These are phyloP conservation scores for Decorospora gaudefroyi DNA, from an alignment of 2,329 filamentous ascomycete species.

Conservation along the genomic window DNA sequence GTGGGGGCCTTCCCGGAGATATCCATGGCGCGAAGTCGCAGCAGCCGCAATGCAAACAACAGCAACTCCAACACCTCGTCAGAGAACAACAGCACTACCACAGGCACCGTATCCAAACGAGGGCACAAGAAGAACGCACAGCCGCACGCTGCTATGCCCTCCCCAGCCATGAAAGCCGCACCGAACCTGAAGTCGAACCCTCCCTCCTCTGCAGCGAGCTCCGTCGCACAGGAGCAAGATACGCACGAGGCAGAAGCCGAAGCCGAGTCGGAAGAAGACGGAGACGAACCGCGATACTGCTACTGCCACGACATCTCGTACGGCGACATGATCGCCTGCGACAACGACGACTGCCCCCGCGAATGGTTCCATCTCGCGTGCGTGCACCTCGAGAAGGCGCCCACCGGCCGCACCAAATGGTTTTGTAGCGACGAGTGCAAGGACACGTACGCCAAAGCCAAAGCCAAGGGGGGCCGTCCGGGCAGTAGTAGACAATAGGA, in stretches of 20 bases:
- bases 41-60: slow-evolving; percentile 49
- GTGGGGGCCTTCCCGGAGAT: slow-evolving; percentile 50
- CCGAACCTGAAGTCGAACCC: slow-evolving; percentile 36
- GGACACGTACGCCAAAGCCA: slow-evolving; percentile 36
- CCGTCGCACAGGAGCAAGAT: slow-evolving; percentile 41
- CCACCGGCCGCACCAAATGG: slow-evolving; percentile 51
- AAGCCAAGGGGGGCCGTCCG: slow-evolving; percentile 44
- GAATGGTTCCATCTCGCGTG: slow-evolving; percentile 72
- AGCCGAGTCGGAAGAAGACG: slow-evolving; percentile 45
- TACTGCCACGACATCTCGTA: slow-evolving; percentile 68
- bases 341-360: slow-evolving; percentile 66
- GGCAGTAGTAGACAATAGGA: slow-evolving; percentile 49
- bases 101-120: slow-evolving; percentile 43
- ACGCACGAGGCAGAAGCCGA: slow-evolving; percentile 39
- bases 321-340: slow-evolving; percentile 70
- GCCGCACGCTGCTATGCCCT: slow-evolving; percentile 29
- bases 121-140: slow-evolving; percentile 44
- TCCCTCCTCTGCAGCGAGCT: slow-evolving; percentile 42
- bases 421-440: slow-evolving; percentile 49
- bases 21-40: slow-evolving; percentile 50
- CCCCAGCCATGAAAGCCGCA: slow-evolving; percentile 34
- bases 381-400: slow-evolving; percentile 64
- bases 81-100: slow-evolving; percentile 46
- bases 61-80: slow-evolving; percentile 46
- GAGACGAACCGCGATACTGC: slow-evolving; percentile 64